Percentiles rank a stretch among this genome's conserved stretches.
Evolutionary conservation across 2,329 filamentous ascomycete species (phyloP).

Genomic region (Balansia obtecta): DNA sequence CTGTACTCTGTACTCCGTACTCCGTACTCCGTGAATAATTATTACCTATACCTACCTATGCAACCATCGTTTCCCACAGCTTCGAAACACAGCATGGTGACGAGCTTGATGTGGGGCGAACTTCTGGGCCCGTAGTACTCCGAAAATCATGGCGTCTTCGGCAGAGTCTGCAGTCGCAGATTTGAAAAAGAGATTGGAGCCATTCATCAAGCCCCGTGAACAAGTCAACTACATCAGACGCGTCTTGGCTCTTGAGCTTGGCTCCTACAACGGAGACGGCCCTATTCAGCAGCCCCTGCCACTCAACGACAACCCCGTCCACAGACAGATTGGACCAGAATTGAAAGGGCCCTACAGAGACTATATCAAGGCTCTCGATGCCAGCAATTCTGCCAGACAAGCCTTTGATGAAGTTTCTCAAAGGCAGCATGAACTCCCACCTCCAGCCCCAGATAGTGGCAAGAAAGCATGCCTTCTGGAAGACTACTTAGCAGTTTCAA

Average conservation of each 20-base stretch:
- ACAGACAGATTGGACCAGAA: conserved; percentile 23
- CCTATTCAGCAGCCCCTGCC: conserved; percentile 33
- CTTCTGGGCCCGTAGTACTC: not conserved
- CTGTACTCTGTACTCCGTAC: no score
- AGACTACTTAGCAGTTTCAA: conserved; percentile 38
- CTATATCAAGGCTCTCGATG: conserved; percentile 41
- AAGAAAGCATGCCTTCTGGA: conserved; percentile 23
- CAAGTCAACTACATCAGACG: conserved; percentile 44
- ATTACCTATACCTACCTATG: no score
- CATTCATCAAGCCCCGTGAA: conserved; percentile 44
- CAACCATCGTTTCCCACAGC: no score
- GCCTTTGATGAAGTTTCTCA: conserved; percentile 30
- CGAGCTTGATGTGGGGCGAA: not conserved
- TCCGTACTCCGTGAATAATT: no score
- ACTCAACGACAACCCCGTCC: conserved; percentile 28
- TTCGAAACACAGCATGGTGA: not conserved
- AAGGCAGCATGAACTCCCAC: conserved; percentile 1
- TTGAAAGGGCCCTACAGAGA: conserved; percentile 37
- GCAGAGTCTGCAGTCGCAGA: conserved; percentile 19
- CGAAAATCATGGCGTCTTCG: conserved; percentile 16
- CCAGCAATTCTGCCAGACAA: conserved; percentile 37
- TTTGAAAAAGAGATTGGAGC: conserved; percentile 32
- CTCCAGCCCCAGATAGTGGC: conserved; percentile 5
- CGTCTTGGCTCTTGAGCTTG: conserved; percentile 40
- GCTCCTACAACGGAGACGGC: conserved; percentile 31